Evolutionary conservation across 768 basidiomycete species (phyloP), one percentile per base, ranked within the genome.

Genomic region (Cyclocybe cylindracea): DNA sequence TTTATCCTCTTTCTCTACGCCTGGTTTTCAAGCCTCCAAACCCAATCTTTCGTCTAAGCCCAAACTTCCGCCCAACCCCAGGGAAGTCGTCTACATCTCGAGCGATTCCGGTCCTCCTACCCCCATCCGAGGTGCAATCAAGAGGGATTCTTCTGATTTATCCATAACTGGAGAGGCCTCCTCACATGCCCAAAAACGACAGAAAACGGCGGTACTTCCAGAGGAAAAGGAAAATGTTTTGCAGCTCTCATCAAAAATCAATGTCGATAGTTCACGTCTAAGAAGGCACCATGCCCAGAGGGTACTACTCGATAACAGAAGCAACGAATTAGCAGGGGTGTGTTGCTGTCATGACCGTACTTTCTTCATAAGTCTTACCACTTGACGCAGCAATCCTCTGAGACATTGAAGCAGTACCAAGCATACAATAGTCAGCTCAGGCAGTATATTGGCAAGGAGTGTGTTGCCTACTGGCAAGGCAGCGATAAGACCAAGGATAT

Each of bases 1-100:
- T 2, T 66, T 78, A 2, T 69, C 77, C 0, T 67, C 76, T 1
- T 78, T 80, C 55, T 73, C 76, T 1, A 79, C 80, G 0, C 71
- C 80, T 4, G 75, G 75, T 4, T 78, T 77, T 56, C 60, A 62
- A 48, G 41, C 36, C 10, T 34, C 34, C 34, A 58, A 56, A 33
- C 16, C 50, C 31, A 46, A 36, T 41, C 4, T 41, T 43, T 33
- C 52, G 55, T 44, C 58, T 43, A 47, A 24, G 24, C 24, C 24
- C 24, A 24, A 24, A 24, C 24, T 24, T 24, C 24, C 5, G 24
- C 24, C 42, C 53, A 39, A 59, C 46, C 40, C 58, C 55, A 44
- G 48, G 10, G 67, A 71, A 19, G 50, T 67, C 9, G 64, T 74
- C 2, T 64, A 65, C 39, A 66, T 75, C 31, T 75, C 76, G 4